These are phyloP conservation scores for Kwoniella bestiolae DNA, from an alignment of 768 basidiomycete species.

Conservation along the genomic window DNA sequence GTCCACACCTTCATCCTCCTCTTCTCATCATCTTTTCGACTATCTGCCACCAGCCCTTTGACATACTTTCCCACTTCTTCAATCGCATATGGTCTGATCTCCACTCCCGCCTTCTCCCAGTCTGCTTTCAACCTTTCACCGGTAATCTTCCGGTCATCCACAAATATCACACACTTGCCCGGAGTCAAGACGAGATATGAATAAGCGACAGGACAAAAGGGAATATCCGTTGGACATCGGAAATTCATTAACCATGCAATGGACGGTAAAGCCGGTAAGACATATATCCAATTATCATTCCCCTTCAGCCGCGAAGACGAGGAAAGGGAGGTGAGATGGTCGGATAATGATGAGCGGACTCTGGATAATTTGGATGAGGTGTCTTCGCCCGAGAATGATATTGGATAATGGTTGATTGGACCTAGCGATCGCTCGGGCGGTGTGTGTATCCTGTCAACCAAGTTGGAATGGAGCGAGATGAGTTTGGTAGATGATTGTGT, in stretches of 20 bases:
- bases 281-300: conserved; percentile 61
- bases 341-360: conserved; percentile 60
- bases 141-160: conserved; percentile 62
- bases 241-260: conserved; percentile 88
- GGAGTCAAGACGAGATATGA: conserved; percentile 78
- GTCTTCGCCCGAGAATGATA: conserved; percentile 63
- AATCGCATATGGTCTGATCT: conserved; percentile 63
- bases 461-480: conserved; percentile 37
- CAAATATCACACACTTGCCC: conserved; percentile 69
- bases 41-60: conserved; percentile 59
- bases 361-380: conserved; percentile 71
- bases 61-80: conserved; percentile 61
- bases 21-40: conserved; percentile 61
- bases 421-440: conserved; percentile 66
- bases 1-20: conserved; percentile 25
- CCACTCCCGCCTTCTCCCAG: conserved; percentile 30
- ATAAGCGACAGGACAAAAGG: conserved; percentile 89
- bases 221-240: conserved; percentile 79
- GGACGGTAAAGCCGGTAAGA: conserved; percentile 63
- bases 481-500: conserved; percentile 35
- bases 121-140: conserved; percentile 15
- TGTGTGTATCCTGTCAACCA: conserved; percentile 46
- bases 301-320: background rate
- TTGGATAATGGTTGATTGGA: conserved; percentile 65
- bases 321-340: conserved; percentile 13